Percentiles rank a stretch among this genome's conserved stretches.
These are phyloP conservation scores for Talaromyces thailandensis DNA, from an alignment of 495 filamentous ascomycete genomes.

Conservation along the genomic window DNA sequence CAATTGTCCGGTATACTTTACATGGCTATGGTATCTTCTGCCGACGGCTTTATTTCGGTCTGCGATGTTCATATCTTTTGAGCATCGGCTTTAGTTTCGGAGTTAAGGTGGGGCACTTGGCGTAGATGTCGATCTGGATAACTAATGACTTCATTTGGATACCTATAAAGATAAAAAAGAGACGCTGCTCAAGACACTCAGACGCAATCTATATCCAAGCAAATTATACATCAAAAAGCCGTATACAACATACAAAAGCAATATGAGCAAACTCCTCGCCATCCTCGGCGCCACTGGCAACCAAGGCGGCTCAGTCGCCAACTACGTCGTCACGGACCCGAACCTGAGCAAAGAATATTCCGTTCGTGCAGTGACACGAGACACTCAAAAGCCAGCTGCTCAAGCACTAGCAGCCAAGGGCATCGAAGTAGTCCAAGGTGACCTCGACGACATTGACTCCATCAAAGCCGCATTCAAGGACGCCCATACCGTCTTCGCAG, in stretches of 20 bases:
- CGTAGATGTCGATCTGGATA: too few relatives aligned
- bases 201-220: not conserved
- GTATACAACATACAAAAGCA: not conserved
- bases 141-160: not conserved
- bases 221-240: not conserved
- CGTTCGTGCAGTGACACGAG: conserved; percentile 24
- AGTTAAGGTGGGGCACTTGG: not conserved
- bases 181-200: not conserved
- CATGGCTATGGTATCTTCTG: not conserved
- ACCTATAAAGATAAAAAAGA: not conserved
- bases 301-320: conserved; percentile 22
- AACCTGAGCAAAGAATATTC: conserved; percentile 27
- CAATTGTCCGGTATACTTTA: not conserved
- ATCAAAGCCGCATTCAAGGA: conserved; percentile 24
- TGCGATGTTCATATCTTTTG: not conserved
- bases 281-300: conserved; percentile 40
- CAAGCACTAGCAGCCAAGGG: conserved; percentile 27
- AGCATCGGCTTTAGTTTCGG: not conserved
- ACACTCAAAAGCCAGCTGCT: conserved; percentile 20
- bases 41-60: not conserved
- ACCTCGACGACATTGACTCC: conserved; percentile 22
- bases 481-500: conserved; percentile 26
- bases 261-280: conserved; percentile 27
- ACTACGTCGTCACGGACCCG: conserved; percentile 16
- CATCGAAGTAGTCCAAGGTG: conserved; percentile 33